These are phyloP conservation scores for Pleodorina starrii DNA, from an alignment of 139 green algal genomes.

Conservation along the genomic window DNA sequence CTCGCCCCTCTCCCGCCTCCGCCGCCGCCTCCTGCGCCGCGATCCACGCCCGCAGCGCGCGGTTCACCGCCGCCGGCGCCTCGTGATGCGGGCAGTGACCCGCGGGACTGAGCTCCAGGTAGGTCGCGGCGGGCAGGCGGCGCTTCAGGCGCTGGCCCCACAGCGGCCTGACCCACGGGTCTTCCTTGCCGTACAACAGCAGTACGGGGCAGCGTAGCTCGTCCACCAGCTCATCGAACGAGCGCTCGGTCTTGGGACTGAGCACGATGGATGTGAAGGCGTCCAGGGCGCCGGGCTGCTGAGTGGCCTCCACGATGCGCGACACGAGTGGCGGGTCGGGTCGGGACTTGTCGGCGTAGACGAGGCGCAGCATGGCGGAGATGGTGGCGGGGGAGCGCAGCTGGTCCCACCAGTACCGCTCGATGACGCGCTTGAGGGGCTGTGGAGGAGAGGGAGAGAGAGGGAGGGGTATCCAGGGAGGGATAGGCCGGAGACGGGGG, in stretches of 20 bases:
- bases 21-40: not conserved
- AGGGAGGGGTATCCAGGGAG: too few species aligned
- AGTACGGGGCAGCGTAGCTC: constrained; percentile 41
- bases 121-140: constrained; percentile 40
- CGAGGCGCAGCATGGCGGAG: constrained; percentile 59
- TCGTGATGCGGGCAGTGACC: constrained; percentile 83
- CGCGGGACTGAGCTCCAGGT: constrained; percentile 71
- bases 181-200: constrained; percentile 64
- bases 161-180: constrained; percentile 80
- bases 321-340: constrained; percentile 44
- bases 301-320: constrained; percentile 60
- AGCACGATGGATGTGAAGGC: constrained; percentile 75
- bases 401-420: constrained; percentile 58
- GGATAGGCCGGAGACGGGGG: too few species aligned
- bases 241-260: constrained; percentile 55
- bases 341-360: constrained; percentile 65
- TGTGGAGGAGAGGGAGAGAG: too few species aligned
- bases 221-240: constrained; percentile 69
- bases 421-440: constrained; percentile 53
- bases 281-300: constrained; percentile 67
- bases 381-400: constrained; percentile 61
- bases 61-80: constrained; percentile 59
- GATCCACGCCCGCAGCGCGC: constrained; percentile 22
- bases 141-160: constrained; percentile 67
- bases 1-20: not conserved